Percentiles rank a stretch among this genome's conserved stretches.
Evolutionary conservation across 768 basidiomycete species (phyloP).

Genomic region (Daedalea quercina): DNA sequence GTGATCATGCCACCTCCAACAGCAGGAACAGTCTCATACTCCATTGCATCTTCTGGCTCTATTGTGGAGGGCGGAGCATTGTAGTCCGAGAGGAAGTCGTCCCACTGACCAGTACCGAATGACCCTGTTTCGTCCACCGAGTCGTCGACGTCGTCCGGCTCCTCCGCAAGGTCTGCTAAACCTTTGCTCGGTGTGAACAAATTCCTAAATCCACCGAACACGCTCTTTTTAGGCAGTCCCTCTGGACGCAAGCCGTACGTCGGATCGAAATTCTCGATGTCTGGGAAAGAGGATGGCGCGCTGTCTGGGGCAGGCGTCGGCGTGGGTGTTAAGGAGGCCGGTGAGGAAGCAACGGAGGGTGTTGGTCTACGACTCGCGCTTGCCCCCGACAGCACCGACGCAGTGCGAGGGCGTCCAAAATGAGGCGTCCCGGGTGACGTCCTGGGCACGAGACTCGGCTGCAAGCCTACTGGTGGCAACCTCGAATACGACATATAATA

Average conservation of each 20-base stretch:
- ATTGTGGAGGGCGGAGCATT: conserved; percentile 38
- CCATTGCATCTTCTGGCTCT: conserved; percentile 30
- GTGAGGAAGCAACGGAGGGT: conserved; percentile 7
- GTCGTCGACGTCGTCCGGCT: conserved; percentile 37
- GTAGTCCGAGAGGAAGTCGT: conserved; percentile 42
- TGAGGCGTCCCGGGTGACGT: background rate
- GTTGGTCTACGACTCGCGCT: conserved; percentile 16
- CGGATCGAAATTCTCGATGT: conserved; percentile 88
- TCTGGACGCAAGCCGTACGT: conserved; percentile 95
- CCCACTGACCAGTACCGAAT: conserved; percentile 70
- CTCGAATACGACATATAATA: conserved; percentile 7
- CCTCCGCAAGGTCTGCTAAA: conserved; percentile 77
- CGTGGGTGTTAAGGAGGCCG: conserved; percentile 19
- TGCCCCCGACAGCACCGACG: conserved; percentile 12
- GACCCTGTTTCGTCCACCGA: conserved; percentile 38
- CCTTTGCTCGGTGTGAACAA: conserved; percentile 60
- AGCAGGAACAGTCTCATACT: conserved; percentile 84
- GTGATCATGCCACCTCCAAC: conserved; percentile 87
- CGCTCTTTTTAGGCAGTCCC: conserved; percentile 77
- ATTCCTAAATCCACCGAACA: conserved; percentile 71
- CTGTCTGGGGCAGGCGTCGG: conserved; percentile 21
- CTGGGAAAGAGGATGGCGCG: conserved; percentile 37
- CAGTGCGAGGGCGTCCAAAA: conserved; percentile 15
- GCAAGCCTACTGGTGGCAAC: conserved; percentile 12
- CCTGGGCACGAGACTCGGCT: conserved; percentile 2